phyloP scores from a whole-genome alignment of 768 basidiomycete genomes.

The Collybia sordida region DNA sequence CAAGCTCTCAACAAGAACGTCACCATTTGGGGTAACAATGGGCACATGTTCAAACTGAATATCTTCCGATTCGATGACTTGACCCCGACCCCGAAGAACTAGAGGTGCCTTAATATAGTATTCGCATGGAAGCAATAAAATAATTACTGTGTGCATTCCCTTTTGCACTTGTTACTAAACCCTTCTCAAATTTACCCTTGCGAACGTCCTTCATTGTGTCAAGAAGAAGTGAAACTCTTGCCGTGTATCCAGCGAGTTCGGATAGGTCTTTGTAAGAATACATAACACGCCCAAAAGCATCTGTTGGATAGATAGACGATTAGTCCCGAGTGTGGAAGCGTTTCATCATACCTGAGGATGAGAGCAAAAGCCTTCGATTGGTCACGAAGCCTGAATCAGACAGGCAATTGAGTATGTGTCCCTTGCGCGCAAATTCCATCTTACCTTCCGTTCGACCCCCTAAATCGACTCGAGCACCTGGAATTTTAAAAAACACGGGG shows the following conservation, averaged over 20 bases:
- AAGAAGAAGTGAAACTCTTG: slow-evolving; percentile 83
- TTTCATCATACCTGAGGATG: slow-evolving; percentile 66
- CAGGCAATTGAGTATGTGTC: not conserved
- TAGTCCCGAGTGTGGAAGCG: not conserved
- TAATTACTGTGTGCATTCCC: slow-evolving; percentile 75
- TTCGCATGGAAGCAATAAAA: not conserved
- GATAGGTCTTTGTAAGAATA: slow-evolving; percentile 97
- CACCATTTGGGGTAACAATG: slow-evolving; percentile 95
- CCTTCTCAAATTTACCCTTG: slow-evolving; percentile 85
- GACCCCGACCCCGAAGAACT: slow-evolving; percentile 82
- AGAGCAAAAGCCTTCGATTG: slow-evolving; percentile 86
- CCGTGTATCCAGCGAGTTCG: slow-evolving; percentile 94
- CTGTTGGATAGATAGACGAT: slow-evolving; percentile 30
- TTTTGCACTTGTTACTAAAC: slow-evolving; percentile 75
- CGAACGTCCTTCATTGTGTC: slow-evolving; percentile 90
- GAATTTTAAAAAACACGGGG: slow-evolving; percentile 87
- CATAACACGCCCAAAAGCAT: slow-evolving; percentile 95
- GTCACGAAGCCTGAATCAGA: slow-evolving; percentile 85
- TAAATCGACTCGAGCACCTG: slow-evolving; percentile 72
- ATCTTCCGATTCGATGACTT: slow-evolving; percentile 81
- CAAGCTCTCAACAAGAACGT: slow-evolving; percentile 80
- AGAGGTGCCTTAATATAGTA: not conserved
- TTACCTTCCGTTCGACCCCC: slow-evolving; percentile 88
- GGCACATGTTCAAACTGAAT: slow-evolving; percentile 93
- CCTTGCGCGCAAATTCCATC: not conserved